These are phyloP conservation scores for Penicillium oxalicum DNA, from an alignment of 2,329 filamentous ascomycete genomes.

Conservation along the genomic window DNA sequence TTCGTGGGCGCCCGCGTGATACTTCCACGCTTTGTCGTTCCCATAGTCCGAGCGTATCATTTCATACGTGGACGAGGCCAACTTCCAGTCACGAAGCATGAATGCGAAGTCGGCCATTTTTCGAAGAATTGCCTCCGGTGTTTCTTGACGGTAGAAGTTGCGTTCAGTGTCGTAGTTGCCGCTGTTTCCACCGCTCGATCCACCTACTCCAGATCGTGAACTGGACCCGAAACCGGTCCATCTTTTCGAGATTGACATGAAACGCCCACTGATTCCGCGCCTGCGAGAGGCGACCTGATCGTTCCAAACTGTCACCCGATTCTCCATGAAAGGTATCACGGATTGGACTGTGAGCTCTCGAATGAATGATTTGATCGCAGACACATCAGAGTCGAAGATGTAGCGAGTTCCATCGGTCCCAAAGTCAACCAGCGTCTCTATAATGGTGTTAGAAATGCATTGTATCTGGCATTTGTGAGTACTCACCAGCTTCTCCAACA, in stretches of 20 bases:
- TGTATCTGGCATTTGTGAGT: background rate
- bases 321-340: slow-evolving; percentile 92
- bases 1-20: slow-evolving; percentile 89
- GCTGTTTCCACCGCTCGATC: slow-evolving; percentile 37
- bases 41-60: slow-evolving; percentile 81
- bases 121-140: slow-evolving; percentile 83
- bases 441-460: slow-evolving; percentile 6
- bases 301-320: slow-evolving; percentile 86
- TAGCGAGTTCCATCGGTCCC: slow-evolving; percentile 64
- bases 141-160: slow-evolving; percentile 78
- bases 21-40: slow-evolving; percentile 94
- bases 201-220: slow-evolving; percentile 53
- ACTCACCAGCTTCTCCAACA: slow-evolving; percentile 57
- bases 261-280: slow-evolving; percentile 82
- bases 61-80: slow-evolving; percentile 88
- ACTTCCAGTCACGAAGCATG: slow-evolving; percentile 93
- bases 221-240: slow-evolving; percentile 75
- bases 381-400: slow-evolving; percentile 87
- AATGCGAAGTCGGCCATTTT: slow-evolving; percentile 93
- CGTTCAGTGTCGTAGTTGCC: slow-evolving; percentile 69
- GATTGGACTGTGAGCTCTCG: slow-evolving; percentile 95
- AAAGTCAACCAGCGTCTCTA: slow-evolving; percentile 49
- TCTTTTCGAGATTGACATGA: slow-evolving; percentile 87
- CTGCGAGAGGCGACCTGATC: slow-evolving; percentile 90
- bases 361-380: slow-evolving; percentile 80